Conservation (phyloP, 2,329 filamentous ascomycete genomes). For the Hysterium pulicare region DNA sequence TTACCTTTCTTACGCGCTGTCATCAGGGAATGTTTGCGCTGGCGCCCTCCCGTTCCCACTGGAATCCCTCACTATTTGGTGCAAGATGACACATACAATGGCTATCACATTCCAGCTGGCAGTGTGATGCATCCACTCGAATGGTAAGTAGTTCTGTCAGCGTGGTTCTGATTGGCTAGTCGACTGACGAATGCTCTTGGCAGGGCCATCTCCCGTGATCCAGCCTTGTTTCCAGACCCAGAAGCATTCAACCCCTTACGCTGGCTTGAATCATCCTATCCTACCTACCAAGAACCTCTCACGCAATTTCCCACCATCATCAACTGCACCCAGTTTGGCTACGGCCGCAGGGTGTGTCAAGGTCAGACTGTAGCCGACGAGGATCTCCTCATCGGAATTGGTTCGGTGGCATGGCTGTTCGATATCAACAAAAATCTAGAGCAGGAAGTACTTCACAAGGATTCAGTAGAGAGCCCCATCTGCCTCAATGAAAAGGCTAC, state of each 20-base stretch:
- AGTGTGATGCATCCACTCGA: constrained; percentile 44
- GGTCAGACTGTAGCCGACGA: constrained; percentile 42
- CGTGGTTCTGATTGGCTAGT: background rate
- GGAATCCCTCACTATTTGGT: constrained; percentile 54
- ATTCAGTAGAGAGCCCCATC: constrained; percentile 7
- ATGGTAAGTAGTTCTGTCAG: constrained; percentile 31
- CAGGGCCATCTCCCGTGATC: constrained; percentile 53
- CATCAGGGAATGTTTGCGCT: constrained; percentile 41
- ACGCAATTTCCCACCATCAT: constrained; percentile 52
- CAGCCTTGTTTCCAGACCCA: constrained; percentile 49
- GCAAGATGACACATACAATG: constrained; percentile 56
- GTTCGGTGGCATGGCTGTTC: constrained; percentile 46
- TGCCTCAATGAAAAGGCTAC: constrained; percentile 32
- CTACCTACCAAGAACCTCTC: constrained; percentile 53
- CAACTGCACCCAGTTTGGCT: constrained; percentile 54
- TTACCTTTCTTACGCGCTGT: constrained; percentile 39
- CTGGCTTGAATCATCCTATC: constrained; percentile 51
- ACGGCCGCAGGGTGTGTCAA: constrained; percentile 49
- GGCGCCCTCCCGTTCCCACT: constrained; percentile 44
- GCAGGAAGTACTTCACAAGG: background rate
- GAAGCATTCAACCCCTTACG: constrained; percentile 53
- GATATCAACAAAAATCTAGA: constrained; percentile 29
- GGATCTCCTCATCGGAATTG: constrained; percentile 42
- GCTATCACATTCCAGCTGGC: constrained; percentile 57
- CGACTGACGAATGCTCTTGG: constrained; percentile 10